These are phyloP conservation scores for Fusarium pseudocircinatum DNA, from an alignment of 2,329 filamentous ascomycete species.

Conservation along the genomic window DNA sequence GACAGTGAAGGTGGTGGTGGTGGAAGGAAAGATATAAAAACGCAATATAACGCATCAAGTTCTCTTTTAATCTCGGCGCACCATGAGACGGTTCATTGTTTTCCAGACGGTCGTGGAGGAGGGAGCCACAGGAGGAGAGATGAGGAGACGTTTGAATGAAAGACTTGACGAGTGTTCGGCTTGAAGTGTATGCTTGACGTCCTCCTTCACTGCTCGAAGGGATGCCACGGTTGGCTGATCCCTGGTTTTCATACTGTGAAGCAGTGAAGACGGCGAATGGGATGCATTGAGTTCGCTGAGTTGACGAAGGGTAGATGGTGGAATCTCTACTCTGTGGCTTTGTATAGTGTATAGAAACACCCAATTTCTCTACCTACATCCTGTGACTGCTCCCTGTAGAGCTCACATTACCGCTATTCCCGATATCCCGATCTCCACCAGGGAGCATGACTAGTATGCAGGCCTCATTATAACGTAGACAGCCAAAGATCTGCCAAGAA, in stretches of 20 bases:
- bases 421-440: background rate
- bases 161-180: slow-evolving; percentile 13
- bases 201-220: slow-evolving; percentile 1
- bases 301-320: slow-evolving; percentile 15
- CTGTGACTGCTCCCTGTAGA: background rate
- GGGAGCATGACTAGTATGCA: background rate
- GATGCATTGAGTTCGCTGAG: background rate
- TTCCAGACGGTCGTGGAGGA: slow-evolving; percentile 25
- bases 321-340: slow-evolving; percentile 35
- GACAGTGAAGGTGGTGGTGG: background rate
- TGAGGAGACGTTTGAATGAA: slow-evolving; percentile 24
- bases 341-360: slow-evolving; percentile 53
- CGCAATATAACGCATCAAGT: slow-evolving; percentile 20
- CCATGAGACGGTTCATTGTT: slow-evolving; percentile 30
- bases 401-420: background rate
- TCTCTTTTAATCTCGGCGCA: slow-evolving; percentile 36
- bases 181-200: slow-evolving; percentile 1
- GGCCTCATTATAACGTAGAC: background rate
- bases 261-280: background rate
- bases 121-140: slow-evolving; percentile 1
- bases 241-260: background rate
- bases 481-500: background rate
- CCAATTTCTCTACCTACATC: slow-evolving; percentile 22
- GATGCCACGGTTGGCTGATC: background rate
- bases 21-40: slow-evolving; percentile 17